Conservation (phyloP, 2,329 filamentous ascomycete genomes). For the Neopestalotiopsis sp. region DNA sequence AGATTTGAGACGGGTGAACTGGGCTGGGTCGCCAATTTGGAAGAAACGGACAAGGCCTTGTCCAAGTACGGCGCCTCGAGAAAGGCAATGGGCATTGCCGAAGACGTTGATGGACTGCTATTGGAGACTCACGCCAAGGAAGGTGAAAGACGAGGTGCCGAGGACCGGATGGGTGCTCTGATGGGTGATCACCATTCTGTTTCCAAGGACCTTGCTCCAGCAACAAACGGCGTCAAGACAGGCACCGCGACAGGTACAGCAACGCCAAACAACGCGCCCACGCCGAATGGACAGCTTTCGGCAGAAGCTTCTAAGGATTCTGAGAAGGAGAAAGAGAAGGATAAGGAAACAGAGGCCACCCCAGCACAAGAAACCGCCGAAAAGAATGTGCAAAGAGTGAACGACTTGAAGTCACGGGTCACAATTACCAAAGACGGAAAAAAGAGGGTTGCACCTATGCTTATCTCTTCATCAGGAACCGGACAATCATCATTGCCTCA, state of each 20-base stretch:
- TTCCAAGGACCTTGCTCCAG: slow-evolving; percentile 53
- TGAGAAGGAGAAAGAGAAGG: slow-evolving; percentile 31
- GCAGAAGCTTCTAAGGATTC: slow-evolving; percentile 33
- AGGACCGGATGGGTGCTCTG: slow-evolving; percentile 96
- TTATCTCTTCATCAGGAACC: slow-evolving; percentile 88
- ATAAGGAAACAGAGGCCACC: slow-evolving; percentile 17
- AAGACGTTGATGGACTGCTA: slow-evolving; percentile 88
- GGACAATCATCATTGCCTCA: slow-evolving; percentile 89
- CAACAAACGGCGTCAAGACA: slow-evolving; percentile 58
- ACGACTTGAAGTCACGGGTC: slow-evolving; percentile 82
- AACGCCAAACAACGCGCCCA: slow-evolving; percentile 43
- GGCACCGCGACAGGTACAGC: slow-evolving; percentile 37
- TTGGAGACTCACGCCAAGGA: slow-evolving; percentile 92
- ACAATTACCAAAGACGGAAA: slow-evolving; percentile 97
- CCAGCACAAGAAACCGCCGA: slow-evolving; percentile 54
- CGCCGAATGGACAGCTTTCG: slow-evolving; percentile 38
- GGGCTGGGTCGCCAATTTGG: slow-evolving; percentile 82
- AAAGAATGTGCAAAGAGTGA: slow-evolving; percentile 60
- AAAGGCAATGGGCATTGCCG: slow-evolving; percentile 87
- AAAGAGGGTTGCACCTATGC: slow-evolving; percentile 89
- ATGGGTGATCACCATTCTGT: slow-evolving; percentile 81
- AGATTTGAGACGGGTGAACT: slow-evolving; percentile 87
- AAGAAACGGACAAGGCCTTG: slow-evolving; percentile 91
- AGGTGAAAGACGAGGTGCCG: slow-evolving; percentile 85
- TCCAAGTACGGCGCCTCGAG: slow-evolving; percentile 91